These are phyloP conservation scores for Apostasia ramifera DNA, from an alignment of 106 monocot genomes.

Conservation along the genomic window DNA sequence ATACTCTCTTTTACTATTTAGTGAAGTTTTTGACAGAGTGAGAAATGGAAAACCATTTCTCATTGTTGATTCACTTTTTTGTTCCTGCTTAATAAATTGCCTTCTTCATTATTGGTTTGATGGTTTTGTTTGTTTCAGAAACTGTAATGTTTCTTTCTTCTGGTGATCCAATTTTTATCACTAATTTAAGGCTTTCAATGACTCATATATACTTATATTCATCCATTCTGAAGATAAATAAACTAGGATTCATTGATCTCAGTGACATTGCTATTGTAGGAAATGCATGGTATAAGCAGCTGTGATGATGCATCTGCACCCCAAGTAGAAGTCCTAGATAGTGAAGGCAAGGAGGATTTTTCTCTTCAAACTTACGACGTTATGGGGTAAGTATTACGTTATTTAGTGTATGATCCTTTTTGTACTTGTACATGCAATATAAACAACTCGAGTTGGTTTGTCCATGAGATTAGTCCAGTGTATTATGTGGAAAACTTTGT, in stretches of 20 bases:
- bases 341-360: neutral
- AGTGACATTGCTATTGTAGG: neutral
- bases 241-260: too few species aligned
- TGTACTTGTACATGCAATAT: too few species aligned
- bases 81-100: too few species aligned
- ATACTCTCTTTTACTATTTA: too few species aligned
- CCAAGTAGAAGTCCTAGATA: neutral
- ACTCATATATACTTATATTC: too few species aligned
- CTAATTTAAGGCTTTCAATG: neutral
- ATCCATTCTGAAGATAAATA: too few species aligned
- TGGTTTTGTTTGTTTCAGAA: neutral
- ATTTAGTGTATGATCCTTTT: neutral
- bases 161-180: neutral
- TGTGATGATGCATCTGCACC: neutral
- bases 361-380: neutral
- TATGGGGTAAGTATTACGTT: conserved; percentile 8
- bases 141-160: neutral
- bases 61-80: too few species aligned
- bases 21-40: too few species aligned
- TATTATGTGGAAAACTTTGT: too few species aligned
- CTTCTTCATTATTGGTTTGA: neutral
- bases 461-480: too few species aligned
- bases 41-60: too few species aligned
- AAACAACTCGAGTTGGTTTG: neutral
- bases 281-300: neutral